These are phyloP conservation scores for Echria macrotheca DNA, from an alignment of 495 filamentous ascomycete genomes.

Conservation along the genomic window DNA sequence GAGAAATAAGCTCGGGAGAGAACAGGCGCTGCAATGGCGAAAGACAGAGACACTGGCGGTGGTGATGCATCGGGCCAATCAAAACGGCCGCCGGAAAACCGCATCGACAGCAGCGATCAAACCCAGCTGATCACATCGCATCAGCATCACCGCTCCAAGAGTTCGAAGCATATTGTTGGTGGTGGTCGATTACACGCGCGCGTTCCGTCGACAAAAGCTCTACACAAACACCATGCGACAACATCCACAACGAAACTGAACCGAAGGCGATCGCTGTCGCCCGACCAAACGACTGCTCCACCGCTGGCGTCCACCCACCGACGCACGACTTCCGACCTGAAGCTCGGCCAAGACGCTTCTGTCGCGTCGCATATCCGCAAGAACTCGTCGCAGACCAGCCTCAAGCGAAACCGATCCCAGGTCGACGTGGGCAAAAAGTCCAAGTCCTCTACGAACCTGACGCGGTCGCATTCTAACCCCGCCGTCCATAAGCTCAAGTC, in stretches of 20 bases:
- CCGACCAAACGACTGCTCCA: constrained; percentile 23
- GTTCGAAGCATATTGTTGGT: constrained; percentile 43
- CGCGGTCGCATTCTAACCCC: constrained; percentile 39
- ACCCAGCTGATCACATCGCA: constrained; percentile 19
- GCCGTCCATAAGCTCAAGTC: constrained; percentile 33
- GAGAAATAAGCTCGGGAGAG: constrained; percentile 7
- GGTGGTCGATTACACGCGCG: constrained; percentile 39
- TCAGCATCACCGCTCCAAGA: constrained; percentile 33
- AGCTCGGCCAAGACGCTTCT: constrained; percentile 28
- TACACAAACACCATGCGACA: constrained; percentile 40
- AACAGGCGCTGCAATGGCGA: constrained; percentile 20
- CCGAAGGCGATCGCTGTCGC: constrained; percentile 33
- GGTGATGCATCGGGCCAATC: constrained; percentile 41
- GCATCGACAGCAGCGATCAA: constrained; percentile 34
- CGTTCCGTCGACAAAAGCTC: constrained; percentile 39
- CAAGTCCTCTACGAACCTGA: constrained; percentile 41
- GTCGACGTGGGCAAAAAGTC: constrained; percentile 42
- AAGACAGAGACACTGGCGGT: constrained; percentile 24
- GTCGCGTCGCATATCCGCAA: constrained; percentile 39
- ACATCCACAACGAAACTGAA: constrained; percentile 36
- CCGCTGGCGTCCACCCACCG: constrained; percentile 34
- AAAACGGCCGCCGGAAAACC: constrained; percentile 37
- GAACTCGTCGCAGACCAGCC: constrained; percentile 39
- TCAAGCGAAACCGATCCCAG: constrained; percentile 47
- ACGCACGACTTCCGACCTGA: constrained; percentile 39